These are phyloP conservation scores for Capronia epimyces DNA, from an alignment of 2,329 filamentous ascomycete genomes.

Conservation along the genomic window DNA sequence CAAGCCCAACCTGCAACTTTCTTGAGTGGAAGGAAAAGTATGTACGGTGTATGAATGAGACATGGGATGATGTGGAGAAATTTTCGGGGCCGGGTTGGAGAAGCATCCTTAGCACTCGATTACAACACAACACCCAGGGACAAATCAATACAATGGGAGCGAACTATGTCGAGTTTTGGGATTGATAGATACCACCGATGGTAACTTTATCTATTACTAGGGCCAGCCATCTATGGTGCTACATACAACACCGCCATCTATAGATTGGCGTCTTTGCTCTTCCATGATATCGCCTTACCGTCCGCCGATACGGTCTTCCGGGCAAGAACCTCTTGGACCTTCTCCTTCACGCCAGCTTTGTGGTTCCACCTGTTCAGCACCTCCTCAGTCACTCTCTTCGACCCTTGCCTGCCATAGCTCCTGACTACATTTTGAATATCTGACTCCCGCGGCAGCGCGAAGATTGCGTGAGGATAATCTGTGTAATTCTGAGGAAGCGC, in stretches of 20 bases:
- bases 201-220: not conserved
- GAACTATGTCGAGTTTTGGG: too few species aligned
- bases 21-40: not conserved
- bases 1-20: too few species aligned
- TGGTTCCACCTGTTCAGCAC: slow-evolving; percentile 56
- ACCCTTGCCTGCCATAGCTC: slow-evolving; percentile 43
- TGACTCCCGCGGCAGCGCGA: slow-evolving; percentile 68
- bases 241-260: not conserved
- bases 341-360: slow-evolving; percentile 64
- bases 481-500: slow-evolving; percentile 52
- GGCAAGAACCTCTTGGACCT: slow-evolving; percentile 62
- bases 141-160: too few species aligned
- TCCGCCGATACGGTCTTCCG: slow-evolving; percentile 53
- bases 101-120: not conserved
- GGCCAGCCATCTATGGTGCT: not conserved
- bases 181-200: too few species aligned
- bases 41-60: slow-evolving; percentile 1
- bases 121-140: not conserved
- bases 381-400: slow-evolving; percentile 56
- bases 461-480: slow-evolving; percentile 64
- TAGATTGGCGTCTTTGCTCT: slow-evolving; percentile 15
- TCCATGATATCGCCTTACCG: slow-evolving; percentile 34
- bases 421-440: slow-evolving; percentile 45
- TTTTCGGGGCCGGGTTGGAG: slow-evolving; percentile 4
- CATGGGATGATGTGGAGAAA: slow-evolving; percentile 8